Evolutionary conservation across 768 basidiomycete species (phyloP).

Genomic region (Mycena vitilis): DNA sequence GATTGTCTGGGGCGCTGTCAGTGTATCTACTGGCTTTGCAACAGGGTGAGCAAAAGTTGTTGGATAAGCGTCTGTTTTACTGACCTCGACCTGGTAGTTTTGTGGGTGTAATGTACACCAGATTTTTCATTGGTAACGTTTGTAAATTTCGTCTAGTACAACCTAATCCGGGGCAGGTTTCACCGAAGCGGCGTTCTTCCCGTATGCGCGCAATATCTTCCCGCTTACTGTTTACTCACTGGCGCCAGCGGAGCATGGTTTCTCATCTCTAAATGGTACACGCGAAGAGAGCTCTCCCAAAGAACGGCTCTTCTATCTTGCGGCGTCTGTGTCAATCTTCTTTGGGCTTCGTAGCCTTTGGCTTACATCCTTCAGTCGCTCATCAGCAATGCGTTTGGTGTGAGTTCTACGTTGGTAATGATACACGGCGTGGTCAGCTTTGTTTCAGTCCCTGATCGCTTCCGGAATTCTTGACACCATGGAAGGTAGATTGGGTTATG

Average conservation of each 20-base stretch:
- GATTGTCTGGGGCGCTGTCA: slow-evolving; percentile 61
- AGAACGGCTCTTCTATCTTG: slow-evolving; percentile 77
- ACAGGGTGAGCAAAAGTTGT: slow-evolving; percentile 49
- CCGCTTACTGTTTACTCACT: neutral
- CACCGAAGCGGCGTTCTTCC: slow-evolving; percentile 71
- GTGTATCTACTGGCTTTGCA: slow-evolving; percentile 47
- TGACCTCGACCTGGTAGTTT: slow-evolving; percentile 55
- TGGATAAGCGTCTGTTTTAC: neutral
- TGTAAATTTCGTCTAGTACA: no score
- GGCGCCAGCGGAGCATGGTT: slow-evolving; percentile 43
- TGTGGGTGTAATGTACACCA: slow-evolving; percentile 69
- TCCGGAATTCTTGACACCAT: slow-evolving; percentile 79
- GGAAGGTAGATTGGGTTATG: slow-evolving; percentile 73
- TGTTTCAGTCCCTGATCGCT: slow-evolving; percentile 66
- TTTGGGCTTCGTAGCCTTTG: neutral
- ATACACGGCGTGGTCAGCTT: neutral
- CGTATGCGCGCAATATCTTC: slow-evolving; percentile 44
- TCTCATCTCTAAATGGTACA: slow-evolving; percentile 80
- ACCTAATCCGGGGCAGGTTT: slow-evolving; percentile 13
- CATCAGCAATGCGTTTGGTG: slow-evolving; percentile 85
- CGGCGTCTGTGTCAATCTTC: slow-evolving; percentile 53
- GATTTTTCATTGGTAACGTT: slow-evolving; percentile 75
- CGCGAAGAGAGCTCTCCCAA: slow-evolving; percentile 73
- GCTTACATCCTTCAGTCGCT: slow-evolving; percentile 47
- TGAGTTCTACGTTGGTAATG: slow-evolving; percentile 1